Conservation (phyloP, 257 asterid species). For the Nicotiana sylvestris region DNA sequence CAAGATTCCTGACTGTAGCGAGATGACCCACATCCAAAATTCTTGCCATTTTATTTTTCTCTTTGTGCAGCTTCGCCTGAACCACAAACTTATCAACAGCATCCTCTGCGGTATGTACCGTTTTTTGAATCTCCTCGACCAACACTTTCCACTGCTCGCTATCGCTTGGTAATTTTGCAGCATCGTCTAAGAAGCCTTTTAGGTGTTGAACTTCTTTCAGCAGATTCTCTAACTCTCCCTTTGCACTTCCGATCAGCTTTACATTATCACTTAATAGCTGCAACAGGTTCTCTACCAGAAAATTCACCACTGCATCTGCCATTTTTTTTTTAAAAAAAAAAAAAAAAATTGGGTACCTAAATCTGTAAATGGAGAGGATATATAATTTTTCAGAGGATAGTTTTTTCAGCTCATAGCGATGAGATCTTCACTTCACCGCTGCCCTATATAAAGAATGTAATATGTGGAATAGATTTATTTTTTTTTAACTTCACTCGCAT, state of each 20-base stretch:
- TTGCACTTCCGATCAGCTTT: neutral
- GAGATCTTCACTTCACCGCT: neutral
- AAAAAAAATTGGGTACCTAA: too few relatives aligned
- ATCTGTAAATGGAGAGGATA: too few relatives aligned
- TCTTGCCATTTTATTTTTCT: neutral
- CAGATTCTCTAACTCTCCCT: neutral
- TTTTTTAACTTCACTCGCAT: too few relatives aligned
- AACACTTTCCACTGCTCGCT: neutral
- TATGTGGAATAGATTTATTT: neutral
- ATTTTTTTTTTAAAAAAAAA: too few relatives aligned
- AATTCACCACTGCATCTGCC: neutral
- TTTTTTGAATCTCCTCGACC: neutral
- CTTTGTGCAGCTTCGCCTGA: neutral
- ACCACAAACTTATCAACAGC: neutral
- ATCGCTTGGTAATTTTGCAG: neutral
- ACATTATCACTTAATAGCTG: neutral
- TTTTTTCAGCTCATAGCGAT: neutral
- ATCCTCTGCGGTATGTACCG: neutral
- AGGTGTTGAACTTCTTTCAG: neutral
- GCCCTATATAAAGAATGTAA: too few relatives aligned
- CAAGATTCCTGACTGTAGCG: neutral
- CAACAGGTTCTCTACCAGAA: neutral
- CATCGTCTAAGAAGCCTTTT: neutral
- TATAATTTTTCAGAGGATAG: neutral
- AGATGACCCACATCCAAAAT: neutral